Evolutionary conservation across 129 eudicot species (phyloP).

Genomic region (Sambucus nigra): DNA sequence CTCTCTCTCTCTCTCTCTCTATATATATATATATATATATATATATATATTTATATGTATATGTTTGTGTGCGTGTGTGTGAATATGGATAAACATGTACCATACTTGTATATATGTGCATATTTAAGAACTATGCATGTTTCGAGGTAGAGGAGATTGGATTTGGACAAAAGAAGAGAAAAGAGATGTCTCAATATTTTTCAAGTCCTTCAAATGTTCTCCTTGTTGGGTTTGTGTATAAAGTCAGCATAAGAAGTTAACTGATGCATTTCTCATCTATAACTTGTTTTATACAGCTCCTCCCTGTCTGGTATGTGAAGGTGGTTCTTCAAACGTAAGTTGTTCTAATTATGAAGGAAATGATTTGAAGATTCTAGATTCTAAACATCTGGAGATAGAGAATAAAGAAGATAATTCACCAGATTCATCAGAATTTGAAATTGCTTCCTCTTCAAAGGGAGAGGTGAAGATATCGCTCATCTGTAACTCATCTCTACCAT

Average conservation of each 20-base stretch:
- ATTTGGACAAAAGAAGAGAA: too few species aligned
- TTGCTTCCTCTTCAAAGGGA: conserved; percentile 35
- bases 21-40: too few species aligned
- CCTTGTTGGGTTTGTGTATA: not conserved
- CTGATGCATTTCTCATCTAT: not conserved
- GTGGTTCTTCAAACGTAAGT: conserved; percentile 9
- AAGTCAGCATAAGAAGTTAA: not conserved
- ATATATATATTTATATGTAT: too few species aligned
- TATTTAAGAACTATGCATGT: too few species aligned
- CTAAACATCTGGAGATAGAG: conserved; percentile 12
- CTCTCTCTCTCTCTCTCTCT: too few species aligned
- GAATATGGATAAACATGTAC: too few species aligned
- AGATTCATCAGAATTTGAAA: conserved; percentile 21
- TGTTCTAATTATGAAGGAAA: conserved; percentile 15
- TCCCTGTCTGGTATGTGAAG: conserved; percentile 9
- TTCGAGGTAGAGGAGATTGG: too few species aligned
- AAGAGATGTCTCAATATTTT: not conserved
- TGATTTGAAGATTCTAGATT: conserved; percentile 6
- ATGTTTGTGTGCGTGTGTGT: too few species aligned
- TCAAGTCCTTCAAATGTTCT: not conserved
- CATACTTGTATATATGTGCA: too few species aligned
- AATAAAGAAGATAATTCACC: conserved; percentile 13
- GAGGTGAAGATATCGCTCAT: conserved; percentile 33
- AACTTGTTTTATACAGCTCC: conserved; percentile 14
- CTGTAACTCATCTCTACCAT: conserved; percentile 14